These are phyloP conservation scores for Xerophyta viscosa DNA, from an alignment of 106 monocot genomes.

Conservation along the genomic window DNA sequence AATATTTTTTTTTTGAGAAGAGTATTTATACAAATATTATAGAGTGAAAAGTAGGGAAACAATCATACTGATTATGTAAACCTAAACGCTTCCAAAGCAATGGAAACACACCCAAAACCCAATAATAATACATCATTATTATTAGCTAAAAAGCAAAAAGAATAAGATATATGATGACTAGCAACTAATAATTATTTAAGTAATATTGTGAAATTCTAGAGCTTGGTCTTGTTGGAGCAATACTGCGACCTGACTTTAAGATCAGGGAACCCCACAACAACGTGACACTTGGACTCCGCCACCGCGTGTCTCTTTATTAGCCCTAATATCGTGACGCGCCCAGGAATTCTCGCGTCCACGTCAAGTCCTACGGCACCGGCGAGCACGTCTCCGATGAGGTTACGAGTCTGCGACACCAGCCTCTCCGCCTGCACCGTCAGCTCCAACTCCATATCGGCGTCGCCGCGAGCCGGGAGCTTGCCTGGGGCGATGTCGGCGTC, in stretches of 20 bases:
- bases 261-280: conserved; percentile 12
- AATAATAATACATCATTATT: too few relatives aligned
- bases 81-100: too few relatives aligned
- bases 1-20: too few relatives aligned
- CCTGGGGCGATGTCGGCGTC: conserved; percentile 1
- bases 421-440: conserved; percentile 7
- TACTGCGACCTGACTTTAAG: not conserved
- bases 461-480: conserved; percentile 3
- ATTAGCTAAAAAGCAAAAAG: too few relatives aligned
- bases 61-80: too few relatives aligned
- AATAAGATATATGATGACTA: too few relatives aligned
- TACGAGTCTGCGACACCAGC: not conserved
- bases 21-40: too few relatives aligned
- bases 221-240: conserved; percentile 6
- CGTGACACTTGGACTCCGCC: conserved; percentile 3
- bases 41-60: too few relatives aligned
- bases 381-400: conserved; percentile 1
- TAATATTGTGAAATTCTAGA: conserved; percentile 1
- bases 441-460: not conserved
- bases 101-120: too few relatives aligned
- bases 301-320: conserved; percentile 12
- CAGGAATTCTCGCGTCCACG: not conserved
- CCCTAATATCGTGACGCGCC: conserved; percentile 7
- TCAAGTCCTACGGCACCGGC: conserved; percentile 7
- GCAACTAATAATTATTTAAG: too few relatives aligned